These are phyloP conservation scores for Cyberlindnera xylosilytica DNA, from an alignment of 805 yeast genomes.

Conservation along the genomic window DNA sequence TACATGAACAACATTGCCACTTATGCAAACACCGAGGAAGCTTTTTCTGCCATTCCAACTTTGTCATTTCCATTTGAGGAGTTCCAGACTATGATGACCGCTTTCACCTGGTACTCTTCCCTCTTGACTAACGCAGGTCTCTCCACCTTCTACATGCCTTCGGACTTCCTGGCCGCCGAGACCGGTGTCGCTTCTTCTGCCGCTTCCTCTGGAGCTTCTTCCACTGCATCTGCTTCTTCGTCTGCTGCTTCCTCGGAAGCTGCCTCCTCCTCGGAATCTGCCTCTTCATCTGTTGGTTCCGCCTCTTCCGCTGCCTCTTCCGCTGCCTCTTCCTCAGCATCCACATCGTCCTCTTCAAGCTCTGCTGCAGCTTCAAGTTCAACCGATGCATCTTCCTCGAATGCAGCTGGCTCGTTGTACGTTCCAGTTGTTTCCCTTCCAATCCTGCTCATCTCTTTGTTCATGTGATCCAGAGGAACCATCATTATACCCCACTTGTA, in stretches of 20 bases:
- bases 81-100: constrained; percentile 34
- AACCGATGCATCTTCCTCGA: constrained; percentile 1
- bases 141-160: constrained; percentile 22
- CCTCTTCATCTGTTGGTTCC: constrained; percentile 1
- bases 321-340: not conserved
- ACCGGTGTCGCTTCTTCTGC: constrained; percentile 4
- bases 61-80: constrained; percentile 34
- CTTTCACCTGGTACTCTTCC: constrained; percentile 23
- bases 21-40: constrained; percentile 24
- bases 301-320: not conserved
- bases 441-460: constrained; percentile 10
- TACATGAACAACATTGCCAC: constrained; percentile 32
- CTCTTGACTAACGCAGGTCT: constrained; percentile 18
- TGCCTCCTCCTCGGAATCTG: constrained; percentile 1
- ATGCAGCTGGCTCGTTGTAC: constrained; percentile 8
- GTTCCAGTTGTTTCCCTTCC: constrained; percentile 14
- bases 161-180: constrained; percentile 19
- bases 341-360: not conserved
- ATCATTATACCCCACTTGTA: too few relatives aligned
- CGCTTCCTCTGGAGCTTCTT: constrained; percentile 1
- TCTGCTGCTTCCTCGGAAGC: not conserved
- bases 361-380: not conserved
- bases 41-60: constrained; percentile 27
- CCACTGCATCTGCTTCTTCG: constrained; percentile 1
- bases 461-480: constrained; percentile 7